Evolutionary conservation across 441 rosid genomes (phyloP).

Genomic region (Erysimum pusillum): DNA sequence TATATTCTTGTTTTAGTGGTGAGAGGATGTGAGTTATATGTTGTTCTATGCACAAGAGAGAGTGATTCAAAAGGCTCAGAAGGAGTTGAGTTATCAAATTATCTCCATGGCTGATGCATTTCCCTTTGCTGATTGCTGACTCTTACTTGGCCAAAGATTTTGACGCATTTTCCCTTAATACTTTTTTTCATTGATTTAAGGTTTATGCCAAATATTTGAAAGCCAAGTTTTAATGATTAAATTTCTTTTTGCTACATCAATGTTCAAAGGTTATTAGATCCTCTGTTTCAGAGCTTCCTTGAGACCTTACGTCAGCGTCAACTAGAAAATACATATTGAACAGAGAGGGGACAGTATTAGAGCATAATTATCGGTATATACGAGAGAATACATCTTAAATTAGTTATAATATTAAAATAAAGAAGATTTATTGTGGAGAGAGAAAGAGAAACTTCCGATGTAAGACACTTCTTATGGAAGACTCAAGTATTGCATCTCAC

Average conservation of each 20-base stretch:
- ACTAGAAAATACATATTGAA: not conserved
- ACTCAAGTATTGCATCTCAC: no score
- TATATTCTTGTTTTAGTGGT: no score
- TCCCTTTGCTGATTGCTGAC: conserved; percentile 45
- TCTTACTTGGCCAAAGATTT: conserved; percentile 44
- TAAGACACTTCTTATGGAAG: no score
- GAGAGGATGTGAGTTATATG: conserved; percentile 86
- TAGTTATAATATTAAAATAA: no score
- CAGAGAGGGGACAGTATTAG: no score
- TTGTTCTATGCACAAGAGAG: conserved; percentile 80
- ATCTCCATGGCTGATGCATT: conserved; percentile 45
- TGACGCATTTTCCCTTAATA: conserved; percentile 44
- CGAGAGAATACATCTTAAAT: no score
- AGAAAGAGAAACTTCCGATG: no score
- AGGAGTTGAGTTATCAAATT: conserved; percentile 55
- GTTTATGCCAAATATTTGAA: conserved; percentile 44
- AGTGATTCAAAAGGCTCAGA: conserved; percentile 64
- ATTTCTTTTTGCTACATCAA: not conserved
- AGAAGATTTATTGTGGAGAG: no score
- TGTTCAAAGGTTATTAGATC: not conserved
- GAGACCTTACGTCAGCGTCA: not conserved
- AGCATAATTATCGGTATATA: no score
- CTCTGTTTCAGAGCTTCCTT: not conserved
- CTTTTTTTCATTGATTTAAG: conserved; percentile 38
- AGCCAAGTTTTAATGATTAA: conserved; percentile 36